Evolutionary conservation across 257 asterid genomes (phyloP).

Genomic region (Fraxinus pennsylvanica): DNA sequence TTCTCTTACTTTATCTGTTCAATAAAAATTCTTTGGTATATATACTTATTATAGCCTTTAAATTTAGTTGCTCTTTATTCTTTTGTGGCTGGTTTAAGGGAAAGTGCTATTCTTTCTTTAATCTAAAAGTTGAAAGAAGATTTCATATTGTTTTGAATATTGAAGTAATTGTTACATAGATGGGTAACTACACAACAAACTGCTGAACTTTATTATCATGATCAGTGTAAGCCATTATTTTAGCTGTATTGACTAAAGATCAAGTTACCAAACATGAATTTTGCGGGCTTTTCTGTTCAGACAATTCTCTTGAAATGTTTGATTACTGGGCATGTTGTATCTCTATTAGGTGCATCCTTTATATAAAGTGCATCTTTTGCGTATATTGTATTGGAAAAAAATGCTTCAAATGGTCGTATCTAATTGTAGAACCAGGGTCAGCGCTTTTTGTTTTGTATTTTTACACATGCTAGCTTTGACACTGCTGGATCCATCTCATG

Average conservation of each 20-base stretch:
- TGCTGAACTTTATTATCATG: background rate
- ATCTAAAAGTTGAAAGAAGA: background rate
- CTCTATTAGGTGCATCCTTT: background rate
- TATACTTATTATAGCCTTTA: background rate
- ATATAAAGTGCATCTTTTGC: background rate
- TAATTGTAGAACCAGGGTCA: background rate
- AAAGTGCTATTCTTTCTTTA: background rate
- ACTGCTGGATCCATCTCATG: background rate
- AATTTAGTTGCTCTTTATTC: background rate
- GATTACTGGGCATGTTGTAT: slow-evolving; percentile 1
- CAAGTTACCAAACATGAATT: slow-evolving; percentile 2
- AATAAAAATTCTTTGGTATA: background rate
- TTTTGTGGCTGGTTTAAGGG: background rate
- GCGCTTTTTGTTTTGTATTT: background rate
- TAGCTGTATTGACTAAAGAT: background rate
- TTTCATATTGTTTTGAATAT: background rate
- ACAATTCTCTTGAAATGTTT: background rate
- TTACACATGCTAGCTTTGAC: slow-evolving; percentile 1
- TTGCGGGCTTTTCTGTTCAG: background rate
- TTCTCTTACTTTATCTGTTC: background rate
- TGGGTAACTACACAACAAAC: background rate
- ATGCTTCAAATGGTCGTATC: background rate
- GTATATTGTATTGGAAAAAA: background rate
- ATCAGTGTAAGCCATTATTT: background rate
- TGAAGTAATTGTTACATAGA: background rate